Base-by-base conservation (phyloP, 352 stramenopile genomes). In the Phytophthora melonis region DNA sequence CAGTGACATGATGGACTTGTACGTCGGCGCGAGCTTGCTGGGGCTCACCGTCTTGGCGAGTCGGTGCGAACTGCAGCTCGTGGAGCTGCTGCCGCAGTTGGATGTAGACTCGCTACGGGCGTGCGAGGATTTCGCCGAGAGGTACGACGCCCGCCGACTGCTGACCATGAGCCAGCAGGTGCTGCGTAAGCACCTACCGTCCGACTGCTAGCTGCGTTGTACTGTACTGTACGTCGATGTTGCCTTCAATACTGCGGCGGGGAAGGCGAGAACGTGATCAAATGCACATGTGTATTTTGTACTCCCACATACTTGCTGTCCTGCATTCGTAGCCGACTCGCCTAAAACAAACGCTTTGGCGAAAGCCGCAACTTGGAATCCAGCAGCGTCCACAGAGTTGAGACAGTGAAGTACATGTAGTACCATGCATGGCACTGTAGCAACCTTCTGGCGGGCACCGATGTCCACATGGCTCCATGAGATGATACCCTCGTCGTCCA, bases 1-100 rank as follows among this genome's bases (percentile, higher is more conserved):
- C 19, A 84, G 66, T 19, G 82, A 89, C 41, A 81, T 89, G 66
- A 94, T 94, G 85, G 87, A 92, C 66, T 69, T 94, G 58, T 92
- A 88, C 50, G 87, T 94, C 2, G 81, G 73, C 3, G 87, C 85
- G 5, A 91, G 82, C 66, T 61, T 90, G 23, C 68, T 94, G 30
- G 80, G 84, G 0, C 63, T 94, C 10, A 83, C 70, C 3, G 79
- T 88, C 21, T 54, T 94, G 23, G 87, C 80, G 16, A 81, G 65
- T 32, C 82, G 81, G n/a, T 92, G 87, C 30, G 87, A 94, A 59
- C 73, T 89, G 52, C 80, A 89, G 50, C 72, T 94, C 5, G 81
- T 88, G 30, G 70, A 76, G 32, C 54, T 91, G 50, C 70, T 94
- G 21, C 68, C 83, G 4, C 61, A 84, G n/a, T 21, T 91, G 16